Base-by-base conservation (phyloP, 495 filamentous ascomycete species). In the Sporormia fimetaria region DNA sequence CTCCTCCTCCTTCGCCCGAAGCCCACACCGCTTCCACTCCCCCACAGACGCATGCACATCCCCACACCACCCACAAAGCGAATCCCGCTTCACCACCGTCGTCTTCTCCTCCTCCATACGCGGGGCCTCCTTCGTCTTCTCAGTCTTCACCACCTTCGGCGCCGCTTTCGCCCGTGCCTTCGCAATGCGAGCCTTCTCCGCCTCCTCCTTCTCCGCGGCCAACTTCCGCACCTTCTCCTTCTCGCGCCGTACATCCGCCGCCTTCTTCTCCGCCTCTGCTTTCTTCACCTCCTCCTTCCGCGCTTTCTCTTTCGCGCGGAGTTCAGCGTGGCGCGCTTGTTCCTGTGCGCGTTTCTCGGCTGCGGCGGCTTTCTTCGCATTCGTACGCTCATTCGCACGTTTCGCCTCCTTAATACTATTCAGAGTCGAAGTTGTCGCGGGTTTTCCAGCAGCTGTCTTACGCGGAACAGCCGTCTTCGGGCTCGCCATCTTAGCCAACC, bases 21-120 rank as follows among this genome's bases (percentile, higher is more conserved):
- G n/a, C n/a, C n/a, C n/a, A n/a, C 38, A 41, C 17, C 33, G 31
- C 26, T 26, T 12, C 38, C 38, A 41, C 28, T 41, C 38, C 9
- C 27, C 38, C 7, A 41, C 5, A 3, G 27, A 32, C 21, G 17
- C 7, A 24, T 41, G 38, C 16, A n/a, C 27, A 32, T 18, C 20
- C 7, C 38, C 38, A 23, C 38, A 41, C 6, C 23, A 32, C 5
- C 15, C 17, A 24, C 37, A 40, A n/a, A n/a, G n/a, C n/a, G n/a
- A n/a, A n/a, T n/a, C n/a, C n/a, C n/a, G n/a, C n/a, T n/a, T n/a
- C n/a, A n/a, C n/a, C n/a, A n/a, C n/a, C 4, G 22, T 24, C 22
- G 24, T 38, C 29, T 32, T 27, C 4, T 4, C 20, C 5, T 21
- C 9, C 4, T 14, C 22, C n/a, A 31, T 8, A 12, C 38, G 6